Percentiles rank a stretch among this genome's conserved stretches.
These are phyloP conservation scores for Musa schizocarpa DNA, from an alignment of 176 grass and related monocot genomes.

Conservation along the genomic window DNA sequence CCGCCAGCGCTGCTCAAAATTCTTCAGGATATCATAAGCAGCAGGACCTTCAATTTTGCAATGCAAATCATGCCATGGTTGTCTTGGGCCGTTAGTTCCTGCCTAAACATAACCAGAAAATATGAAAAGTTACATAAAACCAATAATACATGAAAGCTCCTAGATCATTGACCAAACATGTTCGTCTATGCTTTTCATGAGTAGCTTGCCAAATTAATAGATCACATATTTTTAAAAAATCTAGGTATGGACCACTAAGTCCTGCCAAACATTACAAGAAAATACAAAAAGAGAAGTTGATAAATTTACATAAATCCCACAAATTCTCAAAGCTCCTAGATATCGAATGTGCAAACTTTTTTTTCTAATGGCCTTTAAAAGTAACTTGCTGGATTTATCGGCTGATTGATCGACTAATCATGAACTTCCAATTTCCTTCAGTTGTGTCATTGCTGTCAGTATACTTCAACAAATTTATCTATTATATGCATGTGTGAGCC, in stretches of 20 bases:
- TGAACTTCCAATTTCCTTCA: background rate
- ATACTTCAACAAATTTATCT: too few relatives aligned
- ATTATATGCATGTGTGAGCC: too few relatives aligned
- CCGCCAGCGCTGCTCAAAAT: constrained; percentile 90
- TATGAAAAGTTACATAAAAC: constrained; percentile 1
- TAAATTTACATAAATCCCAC: background rate
- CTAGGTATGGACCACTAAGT: background rate
- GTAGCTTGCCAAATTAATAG: too few relatives aligned
- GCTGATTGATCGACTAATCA: background rate
- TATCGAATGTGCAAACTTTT: too few relatives aligned
- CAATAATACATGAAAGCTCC: background rate
- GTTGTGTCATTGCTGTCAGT: too few relatives aligned
- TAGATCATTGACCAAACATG: too few relatives aligned
- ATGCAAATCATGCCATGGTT: constrained; percentile 98
- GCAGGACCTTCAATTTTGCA: constrained; percentile 91
- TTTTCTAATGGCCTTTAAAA: background rate
- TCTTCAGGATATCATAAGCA: constrained; percentile 78
- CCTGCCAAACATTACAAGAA: background rate
- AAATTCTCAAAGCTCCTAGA: too few relatives aligned
- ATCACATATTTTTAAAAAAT: too few relatives aligned
- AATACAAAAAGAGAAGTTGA: background rate
- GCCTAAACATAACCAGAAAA: constrained; percentile 29
- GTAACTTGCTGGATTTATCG: background rate
- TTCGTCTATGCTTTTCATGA: too few relatives aligned
- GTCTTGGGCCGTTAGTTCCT: constrained; percentile 68